Conservation (phyloP, 2,329 filamentous ascomycete genomes). For the Fusarium nurragi region DNA sequence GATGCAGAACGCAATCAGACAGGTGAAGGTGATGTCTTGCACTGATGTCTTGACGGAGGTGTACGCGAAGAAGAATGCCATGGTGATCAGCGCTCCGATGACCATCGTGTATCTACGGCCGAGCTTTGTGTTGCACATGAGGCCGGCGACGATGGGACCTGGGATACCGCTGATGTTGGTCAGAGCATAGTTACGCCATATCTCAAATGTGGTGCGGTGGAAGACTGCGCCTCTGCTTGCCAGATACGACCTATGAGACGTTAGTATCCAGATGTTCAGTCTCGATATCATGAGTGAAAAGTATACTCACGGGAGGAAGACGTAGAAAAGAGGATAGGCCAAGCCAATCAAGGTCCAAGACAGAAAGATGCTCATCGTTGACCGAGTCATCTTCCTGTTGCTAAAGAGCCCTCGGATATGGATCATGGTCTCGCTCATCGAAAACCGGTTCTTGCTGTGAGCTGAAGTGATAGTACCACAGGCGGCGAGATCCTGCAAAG, state of each 20-base stretch:
- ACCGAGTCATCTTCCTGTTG: constrained; percentile 12
- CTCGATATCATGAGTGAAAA: accelerated
- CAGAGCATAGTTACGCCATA: constrained; percentile 53
- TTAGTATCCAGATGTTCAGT: no score
- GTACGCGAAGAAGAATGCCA: constrained; percentile 23
- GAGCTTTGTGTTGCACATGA: constrained; percentile 58
- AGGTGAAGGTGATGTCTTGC: constrained; percentile 18
- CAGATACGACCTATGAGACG: neutral
- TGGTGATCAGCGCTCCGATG: constrained; percentile 4
- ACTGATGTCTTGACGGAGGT: constrained; percentile 19
- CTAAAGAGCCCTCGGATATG: constrained; percentile 13
- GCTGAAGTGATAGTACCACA: constrained; percentile 37
- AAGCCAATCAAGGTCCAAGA: constrained; percentile 67
- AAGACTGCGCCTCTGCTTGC: neutral
- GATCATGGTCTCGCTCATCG: neutral
- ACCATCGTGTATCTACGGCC: constrained; percentile 28
- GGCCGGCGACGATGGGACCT: constrained; percentile 74
- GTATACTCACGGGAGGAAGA: constrained; percentile 68
- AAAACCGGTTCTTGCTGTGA: constrained; percentile 43
- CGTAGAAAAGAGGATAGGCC: constrained; percentile 79
- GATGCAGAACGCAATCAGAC: constrained; percentile 62
- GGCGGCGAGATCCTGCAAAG: neutral
- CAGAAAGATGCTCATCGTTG: constrained; percentile 15
- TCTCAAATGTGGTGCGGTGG: constrained; percentile 6
- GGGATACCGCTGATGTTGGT: constrained; percentile 73